Base-by-base conservation (phyloP, 2,329 filamentous ascomycete genomes). In the Cladorrhinum sp. region DNA sequence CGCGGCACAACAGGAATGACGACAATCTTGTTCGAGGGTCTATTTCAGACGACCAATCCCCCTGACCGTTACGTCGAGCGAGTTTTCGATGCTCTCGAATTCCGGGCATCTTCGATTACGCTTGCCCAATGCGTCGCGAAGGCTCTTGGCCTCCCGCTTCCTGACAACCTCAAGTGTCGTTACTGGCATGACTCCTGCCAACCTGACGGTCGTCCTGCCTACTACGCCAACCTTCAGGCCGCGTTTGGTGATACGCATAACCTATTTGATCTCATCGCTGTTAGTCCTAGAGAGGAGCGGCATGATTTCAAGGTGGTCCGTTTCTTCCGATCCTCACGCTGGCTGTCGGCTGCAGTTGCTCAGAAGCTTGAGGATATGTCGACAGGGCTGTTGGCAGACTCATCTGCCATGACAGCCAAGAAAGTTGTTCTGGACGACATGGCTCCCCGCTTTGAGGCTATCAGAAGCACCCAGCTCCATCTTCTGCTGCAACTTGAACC, bases 61-160 rank as follows among this genome's bases (percentile, higher is more conserved):
- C n/a, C 28, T 3, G 60, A 63, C 10, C 39, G 60, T 12, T 30
- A 55, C 1, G 33, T 59, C 54, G 67, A 63, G 58, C 64, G 64
- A 9, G 61, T 66, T 10, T 65, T 63, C 30, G 62, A 66, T 39
- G 21, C 58, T 1, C 53, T 68, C 9, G 67, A 68, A 58, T 67
- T 60, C 18, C 65, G 67, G 2, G 51, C 63, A n/a, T 68, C 67
- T 0, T 63, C 61, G 14, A 66, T 65, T 28, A 46, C 53, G 1
- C 52, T 67, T n/a, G 63, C 63, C 4, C 57, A 67, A 24, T 56
- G 62, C 18, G 12, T 65, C 9, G 63, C 59, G 21, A 63, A 63
- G 30, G 64, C 59, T 8, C 57, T 67, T 3, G 33, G 23, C 10
- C 63, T 68, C 2, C 58, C 62, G 18, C 14, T 56, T 16, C 65